These are phyloP conservation scores for Meyerozyma carpophila DNA, from an alignment of 1,139 yeast species.

Conservation along the genomic window DNA sequence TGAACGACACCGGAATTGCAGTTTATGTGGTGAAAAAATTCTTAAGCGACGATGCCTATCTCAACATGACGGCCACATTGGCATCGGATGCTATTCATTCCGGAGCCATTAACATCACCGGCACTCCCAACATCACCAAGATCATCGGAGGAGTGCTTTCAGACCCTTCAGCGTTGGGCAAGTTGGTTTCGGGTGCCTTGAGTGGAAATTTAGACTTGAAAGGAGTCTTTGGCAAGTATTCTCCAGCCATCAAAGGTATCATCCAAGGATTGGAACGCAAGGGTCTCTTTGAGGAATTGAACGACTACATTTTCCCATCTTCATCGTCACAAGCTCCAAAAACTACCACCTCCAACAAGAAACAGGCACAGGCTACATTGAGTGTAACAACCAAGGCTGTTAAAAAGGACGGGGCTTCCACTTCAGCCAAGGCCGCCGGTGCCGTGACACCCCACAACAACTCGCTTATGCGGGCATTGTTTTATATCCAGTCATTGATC, in stretches of 20 bases:
- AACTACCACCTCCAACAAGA: no score
- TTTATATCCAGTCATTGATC: constrained; percentile 14
- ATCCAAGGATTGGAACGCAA: constrained; percentile 29
- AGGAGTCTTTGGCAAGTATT: constrained; percentile 23
- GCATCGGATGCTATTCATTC: constrained; percentile 20
- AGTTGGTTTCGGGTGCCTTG: constrained; percentile 20
- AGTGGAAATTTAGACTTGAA: constrained; percentile 15
- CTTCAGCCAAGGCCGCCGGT: constrained; percentile 7
- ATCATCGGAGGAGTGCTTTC: constrained; percentile 20
- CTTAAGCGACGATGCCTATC: constrained; percentile 30
- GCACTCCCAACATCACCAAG: constrained; percentile 22
- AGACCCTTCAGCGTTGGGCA: constrained; percentile 21
- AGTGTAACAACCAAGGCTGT: no score
- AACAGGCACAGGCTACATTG: no score
- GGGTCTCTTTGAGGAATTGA: constrained; percentile 38
- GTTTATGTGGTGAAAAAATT: constrained; percentile 33
- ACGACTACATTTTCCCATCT: constrained; percentile 30
- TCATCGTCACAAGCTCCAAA: constrained; percentile 6
- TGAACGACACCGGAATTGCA: constrained; percentile 41
- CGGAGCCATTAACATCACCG: constrained; percentile 21
- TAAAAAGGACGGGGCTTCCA: neutral
- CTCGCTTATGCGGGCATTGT: constrained; percentile 11
- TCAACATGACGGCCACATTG: constrained; percentile 32
- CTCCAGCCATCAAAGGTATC: constrained; percentile 26
- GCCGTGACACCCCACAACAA: constrained; percentile 6